Evolutionary conservation across 495 filamentous ascomycete species (phyloP).

Genomic region (Hypoxylon cercidicola): DNA sequence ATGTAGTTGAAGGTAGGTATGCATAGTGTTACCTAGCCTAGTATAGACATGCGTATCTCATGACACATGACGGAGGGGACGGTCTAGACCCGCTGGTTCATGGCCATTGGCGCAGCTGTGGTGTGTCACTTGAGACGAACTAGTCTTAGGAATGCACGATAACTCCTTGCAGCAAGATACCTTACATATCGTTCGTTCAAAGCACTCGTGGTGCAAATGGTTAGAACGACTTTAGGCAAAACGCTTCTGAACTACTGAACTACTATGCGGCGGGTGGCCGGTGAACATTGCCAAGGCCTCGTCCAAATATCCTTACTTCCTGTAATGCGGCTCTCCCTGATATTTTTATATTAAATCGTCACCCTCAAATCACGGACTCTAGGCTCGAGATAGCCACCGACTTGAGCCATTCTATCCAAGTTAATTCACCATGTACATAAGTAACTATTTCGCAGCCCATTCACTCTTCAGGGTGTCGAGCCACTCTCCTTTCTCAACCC

Average conservation of each 20-base stretch:
- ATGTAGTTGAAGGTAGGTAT: background rate
- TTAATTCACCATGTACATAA: background rate
- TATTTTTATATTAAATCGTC: slow-evolving; percentile 30
- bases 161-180: slow-evolving; percentile 34
- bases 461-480: slow-evolving; percentile 54
- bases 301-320: slow-evolving; percentile 4
- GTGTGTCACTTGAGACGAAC: slow-evolving; percentile 29
- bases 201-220: slow-evolving; percentile 30
- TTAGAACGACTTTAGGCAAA: slow-evolving; percentile 34
- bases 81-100: slow-evolving; percentile 27
- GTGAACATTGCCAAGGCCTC: slow-evolving; percentile 29
- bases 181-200: slow-evolving; percentile 24
- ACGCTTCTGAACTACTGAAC: slow-evolving; percentile 18
- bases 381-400: background rate
- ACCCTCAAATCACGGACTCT: slow-evolving; percentile 16
- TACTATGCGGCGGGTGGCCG: slow-evolving; percentile 22
- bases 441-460: slow-evolving; percentile 25
- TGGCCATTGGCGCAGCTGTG: slow-evolving; percentile 18
- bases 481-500: slow-evolving; percentile 64
- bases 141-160: slow-evolving; percentile 27
- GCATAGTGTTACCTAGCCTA: background rate
- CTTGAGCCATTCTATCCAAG: background rate
- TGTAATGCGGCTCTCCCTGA: slow-evolving; percentile 28
- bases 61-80: slow-evolving; percentile 38
- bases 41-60: slow-evolving; percentile 16